Evolutionary conservation across 129 eudicot genomes (phyloP), one percentile per base, ranked within the genome.

Genomic region (Escallonia herrerae): DNA sequence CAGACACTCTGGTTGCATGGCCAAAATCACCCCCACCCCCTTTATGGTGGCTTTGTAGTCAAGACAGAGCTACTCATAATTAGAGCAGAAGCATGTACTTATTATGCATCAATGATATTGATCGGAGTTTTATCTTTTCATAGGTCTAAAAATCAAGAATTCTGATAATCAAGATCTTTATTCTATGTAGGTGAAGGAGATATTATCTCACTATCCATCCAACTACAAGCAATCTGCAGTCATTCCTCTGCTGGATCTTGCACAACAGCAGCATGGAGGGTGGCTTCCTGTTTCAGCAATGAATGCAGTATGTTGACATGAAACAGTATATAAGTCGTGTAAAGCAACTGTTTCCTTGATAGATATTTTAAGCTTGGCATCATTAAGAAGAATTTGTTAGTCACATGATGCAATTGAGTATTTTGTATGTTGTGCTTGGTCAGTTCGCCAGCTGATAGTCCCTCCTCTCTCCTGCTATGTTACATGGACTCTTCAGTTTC

Each of bases 261-360:
- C 99, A 65, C 99, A 94, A 59, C 99, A 89, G 64, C 97, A 94
- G 63, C 83, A 89, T 82, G 97, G 97, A 33, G 99, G 99, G 33
- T 94, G 99, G 99, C 99, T 94, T 72, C 90, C 99, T 56, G 99
- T 94, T 81, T 89, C 99, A 62, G 97, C 99, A 53, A 94, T 94
- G 99, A 84, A 94, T 80, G 97, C 87, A 74, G 99, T 88, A 82
- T 66, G 86, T 80, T 67, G 62, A 33, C 62, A 40, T 52, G 6
- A 60, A 51, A 15, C 55, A 5, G 14, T 55, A 12, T 70, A 50
- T 58, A 41, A 33, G 14, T 58, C 41, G 7, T 12, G 63, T 9
- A 11, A n/a, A 5, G 9, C 6, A 44, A 40, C 41, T 33, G 40
- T 73, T 39, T 58, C 13, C 62, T 38, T 52, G 11, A 2, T 8